Percentiles rank a stretch among this genome's conserved stretches.
phyloP scores from a whole-genome alignment of 2,329 filamentous ascomycete species.

The Blumeria hordei region DNA sequence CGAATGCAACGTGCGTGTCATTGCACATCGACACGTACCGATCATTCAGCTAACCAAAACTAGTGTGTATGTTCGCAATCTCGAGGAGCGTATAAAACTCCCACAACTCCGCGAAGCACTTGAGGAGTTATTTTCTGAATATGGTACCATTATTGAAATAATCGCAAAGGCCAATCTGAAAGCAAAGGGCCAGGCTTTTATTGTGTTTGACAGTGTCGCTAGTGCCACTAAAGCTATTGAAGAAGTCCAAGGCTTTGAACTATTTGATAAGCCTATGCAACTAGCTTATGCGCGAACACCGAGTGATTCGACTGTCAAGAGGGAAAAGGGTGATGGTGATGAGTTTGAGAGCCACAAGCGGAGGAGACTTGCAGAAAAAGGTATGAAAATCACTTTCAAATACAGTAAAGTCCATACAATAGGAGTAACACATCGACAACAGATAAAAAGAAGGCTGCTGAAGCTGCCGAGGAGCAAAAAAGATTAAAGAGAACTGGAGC shows the following conservation, averaged over 20 bases:
- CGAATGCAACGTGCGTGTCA: conserved; percentile 49
- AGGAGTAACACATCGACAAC: no score
- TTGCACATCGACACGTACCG: conserved; percentile 40
- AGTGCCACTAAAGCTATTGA: conserved; percentile 64
- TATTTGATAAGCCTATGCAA: conserved; percentile 79
- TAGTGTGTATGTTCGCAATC: conserved; percentile 53
- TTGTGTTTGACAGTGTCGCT: conserved; percentile 68
- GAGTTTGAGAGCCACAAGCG: conserved; percentile 74
- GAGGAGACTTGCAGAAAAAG: conserved; percentile 67
- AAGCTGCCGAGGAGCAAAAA: conserved; percentile 56
- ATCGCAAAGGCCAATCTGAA: conserved; percentile 75
- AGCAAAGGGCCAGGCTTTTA: conserved; percentile 84
- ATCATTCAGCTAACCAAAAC: conserved; percentile 4
- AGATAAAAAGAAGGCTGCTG: conserved; percentile 59
- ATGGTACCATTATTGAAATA: conserved; percentile 64
- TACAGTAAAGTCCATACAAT: not conserved
- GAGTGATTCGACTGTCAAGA: conserved; percentile 70
- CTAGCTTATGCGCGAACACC: conserved; percentile 58
- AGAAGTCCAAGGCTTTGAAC: conserved; percentile 73
- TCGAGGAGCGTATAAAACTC: conserved; percentile 78
- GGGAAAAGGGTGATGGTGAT: conserved; percentile 40
- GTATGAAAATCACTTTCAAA: conserved; percentile 21
- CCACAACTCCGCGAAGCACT: conserved; percentile 53
- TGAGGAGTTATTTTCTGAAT: conserved; percentile 61
- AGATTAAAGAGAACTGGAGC: conserved; percentile 39